Conservation (phyloP, 345 rosid genomes). For the Eucalyptus fibrosa region DNA sequence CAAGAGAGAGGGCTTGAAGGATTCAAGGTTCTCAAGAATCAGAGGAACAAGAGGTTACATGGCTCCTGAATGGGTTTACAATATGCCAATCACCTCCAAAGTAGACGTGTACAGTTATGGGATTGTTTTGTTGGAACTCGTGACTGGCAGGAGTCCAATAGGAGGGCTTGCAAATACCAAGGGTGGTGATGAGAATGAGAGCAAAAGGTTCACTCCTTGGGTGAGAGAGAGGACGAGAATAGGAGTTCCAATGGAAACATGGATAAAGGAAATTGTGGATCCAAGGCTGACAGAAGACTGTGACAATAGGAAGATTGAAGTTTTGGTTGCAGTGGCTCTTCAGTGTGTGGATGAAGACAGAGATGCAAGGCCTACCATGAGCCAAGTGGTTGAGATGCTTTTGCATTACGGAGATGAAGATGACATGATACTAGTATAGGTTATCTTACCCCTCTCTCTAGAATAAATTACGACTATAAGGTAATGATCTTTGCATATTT, state of each 20-base stretch:
- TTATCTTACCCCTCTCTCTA: background rate
- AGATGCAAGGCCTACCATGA: conserved; percentile 15
- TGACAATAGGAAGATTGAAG: background rate
- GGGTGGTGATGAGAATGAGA: background rate
- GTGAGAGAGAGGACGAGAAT: background rate
- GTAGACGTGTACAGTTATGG: conserved; percentile 31
- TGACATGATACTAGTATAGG: background rate
- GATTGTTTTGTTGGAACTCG: conserved; percentile 8
- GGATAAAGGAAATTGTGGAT: conserved; percentile 4
- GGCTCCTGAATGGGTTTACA: conserved; percentile 14
- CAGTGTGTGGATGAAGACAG: conserved; percentile 4
- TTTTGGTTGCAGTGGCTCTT: conserved; percentile 3
- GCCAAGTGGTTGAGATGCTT: conserved; percentile 11
- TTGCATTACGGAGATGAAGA: background rate
- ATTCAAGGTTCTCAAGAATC: background rate
- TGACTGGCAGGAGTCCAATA: background rate
- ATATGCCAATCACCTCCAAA: conserved; percentile 16
- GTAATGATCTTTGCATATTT: background rate
- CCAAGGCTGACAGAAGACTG: background rate
- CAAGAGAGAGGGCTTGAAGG: background rate
- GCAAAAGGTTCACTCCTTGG: background rate
- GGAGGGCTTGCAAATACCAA: background rate
- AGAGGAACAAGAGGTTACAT: conserved; percentile 17
- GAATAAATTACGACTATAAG: background rate
- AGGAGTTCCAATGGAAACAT: background rate